A percentile compares a stretch with the other conserved stretches of the same genome.
These are phyloP conservation scores for Knufia petricola DNA, from an alignment of 2,329 filamentous ascomycete species.

Conservation along the genomic window DNA sequence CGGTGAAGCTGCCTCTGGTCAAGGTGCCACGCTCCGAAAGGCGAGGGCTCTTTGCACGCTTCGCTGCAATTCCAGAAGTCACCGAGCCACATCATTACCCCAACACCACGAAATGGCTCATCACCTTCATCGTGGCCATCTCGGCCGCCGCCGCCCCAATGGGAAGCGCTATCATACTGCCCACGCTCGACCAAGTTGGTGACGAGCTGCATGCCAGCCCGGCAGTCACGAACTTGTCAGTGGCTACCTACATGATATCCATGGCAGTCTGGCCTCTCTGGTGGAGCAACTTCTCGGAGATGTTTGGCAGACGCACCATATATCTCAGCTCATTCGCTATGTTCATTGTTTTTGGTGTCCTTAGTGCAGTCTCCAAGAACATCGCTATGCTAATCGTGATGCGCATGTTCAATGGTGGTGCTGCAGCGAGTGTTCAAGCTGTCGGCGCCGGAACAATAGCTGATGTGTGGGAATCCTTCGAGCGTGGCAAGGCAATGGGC, in stretches of 20 bases:
- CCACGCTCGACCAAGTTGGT: slow-evolving; percentile 54
- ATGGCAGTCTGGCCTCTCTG: slow-evolving; percentile 80
- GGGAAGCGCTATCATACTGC: slow-evolving; percentile 75
- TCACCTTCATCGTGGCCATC: slow-evolving; percentile 67
- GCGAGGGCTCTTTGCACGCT: slow-evolving; percentile 61
- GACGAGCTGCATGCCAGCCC: slow-evolving; percentile 51
- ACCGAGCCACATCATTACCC: slow-evolving; percentile 65
- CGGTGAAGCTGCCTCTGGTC: slow-evolving; percentile 31
- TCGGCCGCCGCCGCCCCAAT: slow-evolving; percentile 71
- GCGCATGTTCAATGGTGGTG: slow-evolving; percentile 63
- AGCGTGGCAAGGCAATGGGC: slow-evolving; percentile 71
- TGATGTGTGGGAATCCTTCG: slow-evolving; percentile 64
- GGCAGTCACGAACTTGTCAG: slow-evolving; percentile 63
- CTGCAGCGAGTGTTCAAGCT: slow-evolving; percentile 69
- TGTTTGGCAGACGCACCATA: slow-evolving; percentile 61
- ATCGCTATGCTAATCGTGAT: slow-evolving; percentile 71
- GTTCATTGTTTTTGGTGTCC: slow-evolving; percentile 60
- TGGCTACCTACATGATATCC: slow-evolving; percentile 71
- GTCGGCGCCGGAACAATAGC: slow-evolving; percentile 77
- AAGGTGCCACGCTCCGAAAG: slow-evolving; percentile 46
- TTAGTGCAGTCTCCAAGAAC: slow-evolving; percentile 58
- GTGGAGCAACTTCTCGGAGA: slow-evolving; percentile 76
- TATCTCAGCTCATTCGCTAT: slow-evolving; percentile 66
- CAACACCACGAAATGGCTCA: slow-evolving; percentile 68
- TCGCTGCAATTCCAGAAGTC: slow-evolving; percentile 69